A percentile compares a stretch with the other conserved stretches of the same genome.
phyloP scores from a whole-genome alignment of 2,329 filamentous ascomycete species.

The Aphanocladium album region DNA sequence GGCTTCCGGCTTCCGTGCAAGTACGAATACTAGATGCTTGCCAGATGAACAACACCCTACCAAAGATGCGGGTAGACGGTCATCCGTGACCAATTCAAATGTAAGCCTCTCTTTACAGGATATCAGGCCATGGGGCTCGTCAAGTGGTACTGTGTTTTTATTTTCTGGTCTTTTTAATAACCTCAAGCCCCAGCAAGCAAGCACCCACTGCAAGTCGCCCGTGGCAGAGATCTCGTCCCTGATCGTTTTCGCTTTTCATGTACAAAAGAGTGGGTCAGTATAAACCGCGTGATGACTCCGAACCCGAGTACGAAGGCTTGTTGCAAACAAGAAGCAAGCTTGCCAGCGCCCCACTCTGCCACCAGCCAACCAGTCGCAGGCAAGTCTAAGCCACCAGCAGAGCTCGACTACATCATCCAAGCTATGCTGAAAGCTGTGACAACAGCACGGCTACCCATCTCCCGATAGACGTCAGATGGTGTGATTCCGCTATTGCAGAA shows the following conservation, averaged over 20 bases:
- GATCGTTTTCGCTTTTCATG: slow-evolving; percentile 6
- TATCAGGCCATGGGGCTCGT: not conserved
- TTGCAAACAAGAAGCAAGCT: not conserved
- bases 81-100: not conserved
- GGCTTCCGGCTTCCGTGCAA: slow-evolving; percentile 3
- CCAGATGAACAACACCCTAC: not conserved
- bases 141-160: not conserved
- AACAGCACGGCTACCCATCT: slow-evolving; percentile 9
- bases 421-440: not conserved
- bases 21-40: slow-evolving; percentile 1
- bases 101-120: too few species aligned
- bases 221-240: not conserved
- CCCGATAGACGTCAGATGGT: slow-evolving; percentile 10
- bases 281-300: not conserved
- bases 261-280: not conserved
- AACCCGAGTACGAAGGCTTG: slow-evolving; percentile 4
- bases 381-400: not conserved
- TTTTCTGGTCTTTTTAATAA: not conserved
- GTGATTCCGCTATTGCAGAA: not conserved
- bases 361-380: not conserved
- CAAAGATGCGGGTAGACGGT: not conserved
- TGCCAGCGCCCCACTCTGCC: not conserved
- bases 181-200: too few species aligned
- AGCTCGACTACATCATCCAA: slow-evolving; percentile 8
- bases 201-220: not conserved